Evolutionary conservation across 805 yeast species (phyloP).

Genomic region (Wickerhamomyces subpelliculosus): DNA sequence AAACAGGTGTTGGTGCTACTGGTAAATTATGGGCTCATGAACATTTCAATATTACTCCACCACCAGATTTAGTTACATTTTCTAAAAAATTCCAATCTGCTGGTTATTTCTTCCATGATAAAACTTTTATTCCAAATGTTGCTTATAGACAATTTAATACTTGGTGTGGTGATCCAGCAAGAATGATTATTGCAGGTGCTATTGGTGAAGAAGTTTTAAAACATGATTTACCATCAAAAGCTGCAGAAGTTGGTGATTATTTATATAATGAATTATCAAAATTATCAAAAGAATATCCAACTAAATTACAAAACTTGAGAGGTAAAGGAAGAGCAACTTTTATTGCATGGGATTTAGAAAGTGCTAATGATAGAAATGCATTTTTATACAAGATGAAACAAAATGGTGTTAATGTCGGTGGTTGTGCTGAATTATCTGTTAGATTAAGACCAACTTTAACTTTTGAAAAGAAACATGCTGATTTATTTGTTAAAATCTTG

Average conservation of each 20-base stretch:
- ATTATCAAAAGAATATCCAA: constrained; percentile 50
- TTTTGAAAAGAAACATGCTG: constrained; percentile 77
- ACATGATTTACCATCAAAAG: constrained; percentile 49
- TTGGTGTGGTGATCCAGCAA: constrained; percentile 91
- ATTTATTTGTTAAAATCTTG: constrained; percentile 45
- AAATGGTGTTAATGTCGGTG: constrained; percentile 75
- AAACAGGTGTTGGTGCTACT: constrained; percentile 86
- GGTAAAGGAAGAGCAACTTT: constrained; percentile 74
- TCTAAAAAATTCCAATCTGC: constrained; percentile 88
- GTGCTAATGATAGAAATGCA: constrained; percentile 49
- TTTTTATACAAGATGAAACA: constrained; percentile 54
- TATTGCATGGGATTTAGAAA: constrained; percentile 70
- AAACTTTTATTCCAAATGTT: constrained; percentile 62
- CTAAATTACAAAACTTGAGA: constrained; percentile 48
- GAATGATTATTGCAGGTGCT: constrained; percentile 67
- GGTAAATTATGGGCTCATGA: constrained; percentile 88
- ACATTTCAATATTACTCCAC: constrained; percentile 66
- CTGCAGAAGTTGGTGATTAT: constrained; percentile 60
- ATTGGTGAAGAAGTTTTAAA: constrained; percentile 59
- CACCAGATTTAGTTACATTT: constrained; percentile 82
- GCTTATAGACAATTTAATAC: constrained; percentile 92
- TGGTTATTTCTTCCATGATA: constrained; percentile 75
- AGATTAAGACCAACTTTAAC: constrained; percentile 77
- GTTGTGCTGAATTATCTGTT: constrained; percentile 73
- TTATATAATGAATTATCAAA: constrained; percentile 48